Percentiles rank a stretch among this genome's conserved stretches.
Conservation (phyloP, 176 grass and related monocot species). For the Urochloa ruziziensis region DNA sequence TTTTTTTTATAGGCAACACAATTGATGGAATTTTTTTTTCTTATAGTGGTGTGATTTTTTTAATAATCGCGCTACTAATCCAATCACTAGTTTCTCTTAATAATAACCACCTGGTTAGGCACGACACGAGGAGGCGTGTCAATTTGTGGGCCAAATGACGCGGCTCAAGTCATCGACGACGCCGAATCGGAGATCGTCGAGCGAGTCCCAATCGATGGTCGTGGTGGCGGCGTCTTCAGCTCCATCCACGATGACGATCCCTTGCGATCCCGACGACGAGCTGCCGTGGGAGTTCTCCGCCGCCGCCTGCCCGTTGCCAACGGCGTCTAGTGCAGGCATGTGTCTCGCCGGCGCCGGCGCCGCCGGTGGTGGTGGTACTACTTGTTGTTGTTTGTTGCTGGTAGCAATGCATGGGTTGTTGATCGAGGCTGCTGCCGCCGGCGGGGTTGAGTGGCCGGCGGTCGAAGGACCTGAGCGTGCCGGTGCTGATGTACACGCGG, state of each 20-base stretch:
- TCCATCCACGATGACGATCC: neutral
- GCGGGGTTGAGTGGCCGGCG: slow-evolving; percentile 47
- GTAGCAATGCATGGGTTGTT: neutral
- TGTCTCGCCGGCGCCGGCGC: neutral
- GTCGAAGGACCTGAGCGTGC: slow-evolving; percentile 59
- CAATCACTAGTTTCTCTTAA: neutral
- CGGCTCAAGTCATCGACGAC: neutral
- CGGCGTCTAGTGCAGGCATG: neutral
- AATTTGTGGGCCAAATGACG: neutral
- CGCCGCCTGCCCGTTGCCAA: neutral
- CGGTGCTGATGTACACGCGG: slow-evolving; percentile 61
- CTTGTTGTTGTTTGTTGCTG: neutral
- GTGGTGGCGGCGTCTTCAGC: neutral
- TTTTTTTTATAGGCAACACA: too few relatives aligned
- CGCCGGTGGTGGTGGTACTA: fast-evolving
- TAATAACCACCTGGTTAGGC: neutral
- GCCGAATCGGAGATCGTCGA: neutral
- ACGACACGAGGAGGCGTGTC: neutral
- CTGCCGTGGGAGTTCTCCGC: neutral
- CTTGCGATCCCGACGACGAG: neutral
- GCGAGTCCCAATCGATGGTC: slow-evolving; percentile 22
- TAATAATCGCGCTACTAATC: neutral
- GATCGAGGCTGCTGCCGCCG: neutral
- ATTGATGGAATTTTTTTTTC: too few relatives aligned
- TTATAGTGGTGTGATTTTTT: too few relatives aligned